phyloP scores from a whole-genome alignment of 495 filamentous ascomycete species.

The Cudoniella acicularis region DNA sequence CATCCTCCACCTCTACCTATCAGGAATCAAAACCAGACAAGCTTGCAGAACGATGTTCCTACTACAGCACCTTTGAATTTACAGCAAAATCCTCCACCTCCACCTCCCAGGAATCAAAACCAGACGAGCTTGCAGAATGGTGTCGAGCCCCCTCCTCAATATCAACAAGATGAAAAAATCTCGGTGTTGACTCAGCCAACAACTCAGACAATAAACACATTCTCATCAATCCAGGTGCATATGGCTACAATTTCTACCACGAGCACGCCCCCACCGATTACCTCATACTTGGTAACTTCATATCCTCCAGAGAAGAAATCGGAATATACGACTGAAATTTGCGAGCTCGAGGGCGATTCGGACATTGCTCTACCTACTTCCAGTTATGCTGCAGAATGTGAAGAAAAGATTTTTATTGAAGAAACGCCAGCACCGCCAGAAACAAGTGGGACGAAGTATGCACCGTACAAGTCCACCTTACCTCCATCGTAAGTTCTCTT shows the following conservation, averaged over 20 bases:
- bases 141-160: background rate
- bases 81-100: background rate
- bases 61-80: no score
- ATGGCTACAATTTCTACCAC: background rate
- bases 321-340: background rate
- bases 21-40: background rate
- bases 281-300: background rate
- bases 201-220: background rate
- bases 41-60: background rate
- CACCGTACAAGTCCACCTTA: background rate
- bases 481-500: background rate
- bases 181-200: no score
- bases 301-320: background rate
- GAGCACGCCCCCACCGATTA: background rate
- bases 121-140: background rate
- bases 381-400: no score
- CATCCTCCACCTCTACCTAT: no score
- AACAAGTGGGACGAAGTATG: no score
- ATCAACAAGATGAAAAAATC: no score
- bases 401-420: no score
- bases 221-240: background rate
- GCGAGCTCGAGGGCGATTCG: background rate
- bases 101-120: background rate
- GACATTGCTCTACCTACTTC: background rate
- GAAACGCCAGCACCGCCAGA: background rate